Evolutionary conservation across 768 basidiomycete species (phyloP).

Genomic region (Kwoniella mangroviensis): DNA sequence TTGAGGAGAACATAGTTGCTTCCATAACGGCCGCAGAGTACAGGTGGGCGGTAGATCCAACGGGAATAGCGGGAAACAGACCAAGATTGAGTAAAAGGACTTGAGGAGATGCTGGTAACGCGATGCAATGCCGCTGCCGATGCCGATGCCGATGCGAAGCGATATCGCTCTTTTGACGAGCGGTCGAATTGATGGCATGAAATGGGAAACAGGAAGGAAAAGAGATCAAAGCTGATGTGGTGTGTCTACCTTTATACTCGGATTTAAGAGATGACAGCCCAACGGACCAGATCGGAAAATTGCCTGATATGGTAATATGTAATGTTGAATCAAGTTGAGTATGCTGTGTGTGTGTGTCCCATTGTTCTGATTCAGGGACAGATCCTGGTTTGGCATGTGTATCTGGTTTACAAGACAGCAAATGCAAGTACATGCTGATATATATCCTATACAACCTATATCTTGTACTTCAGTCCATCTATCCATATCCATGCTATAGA

Average conservation of each 20-base stretch:
- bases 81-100: neutral
- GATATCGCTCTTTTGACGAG: neutral
- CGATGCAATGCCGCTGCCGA: neutral
- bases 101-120: neutral
- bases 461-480: no score
- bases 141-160: neutral
- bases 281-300: neutral
- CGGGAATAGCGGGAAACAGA: neutral
- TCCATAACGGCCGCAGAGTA: neutral
- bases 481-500: no score
- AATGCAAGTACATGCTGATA: neutral
- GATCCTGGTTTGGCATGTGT: neutral
- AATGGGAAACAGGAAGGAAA: neutral
- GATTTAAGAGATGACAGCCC: neutral
- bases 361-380: neutral
- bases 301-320: neutral
- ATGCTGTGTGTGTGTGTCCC: neutral
- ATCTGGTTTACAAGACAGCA: neutral
- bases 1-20: neutral
- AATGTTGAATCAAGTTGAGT: neutral
- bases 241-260: neutral
- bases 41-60: neutral
- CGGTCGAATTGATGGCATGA: neutral
- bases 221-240: slow-evolving; percentile 2
- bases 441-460: no score